phyloP scores from a whole-genome alignment of 2,329 filamentous ascomycete species.

The Talaromyces sp. region DNA sequence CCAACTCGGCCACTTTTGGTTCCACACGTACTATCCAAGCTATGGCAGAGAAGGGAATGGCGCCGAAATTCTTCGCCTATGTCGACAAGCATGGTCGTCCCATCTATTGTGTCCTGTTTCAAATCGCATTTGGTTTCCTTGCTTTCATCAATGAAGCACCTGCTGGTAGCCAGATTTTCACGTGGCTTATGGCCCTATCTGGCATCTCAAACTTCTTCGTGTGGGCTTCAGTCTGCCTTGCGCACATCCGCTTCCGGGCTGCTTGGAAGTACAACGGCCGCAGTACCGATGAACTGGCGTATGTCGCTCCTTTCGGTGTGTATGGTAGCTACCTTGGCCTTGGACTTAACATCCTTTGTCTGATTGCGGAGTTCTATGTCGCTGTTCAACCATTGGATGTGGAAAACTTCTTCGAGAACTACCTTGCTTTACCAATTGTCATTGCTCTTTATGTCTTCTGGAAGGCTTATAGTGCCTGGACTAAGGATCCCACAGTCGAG shows the following conservation, averaged over 20 bases:
- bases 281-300: conserved; percentile 60
- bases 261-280: conserved; percentile 58
- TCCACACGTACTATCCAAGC: conserved; percentile 55
- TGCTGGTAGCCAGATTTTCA: conserved; percentile 51
- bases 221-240: conserved; percentile 61
- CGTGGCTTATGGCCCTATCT: conserved; percentile 61
- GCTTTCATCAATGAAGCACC: conserved; percentile 41
- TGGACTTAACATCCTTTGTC: conserved; percentile 49
- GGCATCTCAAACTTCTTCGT: conserved; percentile 60
- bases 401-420: conserved; percentile 43
- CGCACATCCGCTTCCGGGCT: conserved; percentile 63
- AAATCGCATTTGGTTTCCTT: conserved; percentile 38
- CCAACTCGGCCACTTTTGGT: conserved; percentile 55
- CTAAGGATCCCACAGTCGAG: conserved; percentile 20
- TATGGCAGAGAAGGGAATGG: conserved; percentile 44
- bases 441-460: conserved; percentile 38
- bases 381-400: conserved; percentile 30
- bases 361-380: conserved; percentile 47
- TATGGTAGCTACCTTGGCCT: conserved; percentile 60
- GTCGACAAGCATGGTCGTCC: conserved; percentile 45
- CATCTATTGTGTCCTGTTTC: conserved; percentile 37
- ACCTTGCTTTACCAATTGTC: conserved; percentile 45
- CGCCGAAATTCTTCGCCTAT: conserved; percentile 41
- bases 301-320: conserved; percentile 55
- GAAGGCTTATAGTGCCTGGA: conserved; percentile 28